Conservation (phyloP, 208 protist genomes). For the Jaenimonas drosophilae region DNA sequence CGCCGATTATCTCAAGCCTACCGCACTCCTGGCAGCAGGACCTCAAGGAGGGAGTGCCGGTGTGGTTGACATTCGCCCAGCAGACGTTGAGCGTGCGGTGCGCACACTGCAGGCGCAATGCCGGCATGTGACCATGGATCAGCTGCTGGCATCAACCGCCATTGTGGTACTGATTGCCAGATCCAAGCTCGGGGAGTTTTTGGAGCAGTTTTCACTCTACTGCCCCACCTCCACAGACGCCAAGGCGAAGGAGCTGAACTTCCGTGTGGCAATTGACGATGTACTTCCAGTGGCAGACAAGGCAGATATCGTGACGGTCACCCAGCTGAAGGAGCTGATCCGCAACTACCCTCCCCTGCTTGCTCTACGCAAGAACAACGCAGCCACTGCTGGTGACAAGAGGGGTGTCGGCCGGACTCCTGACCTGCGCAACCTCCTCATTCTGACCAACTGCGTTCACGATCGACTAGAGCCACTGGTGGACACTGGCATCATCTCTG, state of each 20-base stretch:
- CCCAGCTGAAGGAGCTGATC: conserved; percentile 74
- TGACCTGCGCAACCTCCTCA: conserved; percentile 72
- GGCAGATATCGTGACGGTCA: conserved; percentile 56
- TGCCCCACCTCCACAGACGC: conserved; percentile 35
- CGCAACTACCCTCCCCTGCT: conserved; percentile 52
- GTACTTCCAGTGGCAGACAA: conserved; percentile 58
- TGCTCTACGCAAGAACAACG: conserved; percentile 19
- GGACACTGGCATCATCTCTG: conserved; percentile 59
- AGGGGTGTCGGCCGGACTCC: conserved; percentile 1
- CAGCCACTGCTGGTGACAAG: conserved; percentile 2
- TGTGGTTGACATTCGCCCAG: neutral
- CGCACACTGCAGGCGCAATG: conserved; percentile 28
- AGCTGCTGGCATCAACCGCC: conserved; percentile 48
- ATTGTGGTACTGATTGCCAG: conserved; percentile 65
- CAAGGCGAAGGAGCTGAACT: conserved; percentile 38
- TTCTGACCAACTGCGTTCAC: conserved; percentile 55
- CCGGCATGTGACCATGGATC: conserved; percentile 33
- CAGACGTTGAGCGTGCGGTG: conserved; percentile 22
- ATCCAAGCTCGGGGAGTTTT: conserved; percentile 49
- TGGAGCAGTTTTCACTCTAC: conserved; percentile 78
- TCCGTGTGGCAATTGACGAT: conserved; percentile 76
- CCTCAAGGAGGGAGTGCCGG: conserved; percentile 8
- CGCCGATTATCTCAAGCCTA: conserved; percentile 36
- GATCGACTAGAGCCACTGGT: conserved; percentile 65
- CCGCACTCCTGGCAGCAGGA: conserved; percentile 38